Evolutionary conservation across 2,329 filamentous ascomycete genomes (phyloP), one percentile per base, ranked within the genome.

Genomic region (Helotiales sp.): DNA sequence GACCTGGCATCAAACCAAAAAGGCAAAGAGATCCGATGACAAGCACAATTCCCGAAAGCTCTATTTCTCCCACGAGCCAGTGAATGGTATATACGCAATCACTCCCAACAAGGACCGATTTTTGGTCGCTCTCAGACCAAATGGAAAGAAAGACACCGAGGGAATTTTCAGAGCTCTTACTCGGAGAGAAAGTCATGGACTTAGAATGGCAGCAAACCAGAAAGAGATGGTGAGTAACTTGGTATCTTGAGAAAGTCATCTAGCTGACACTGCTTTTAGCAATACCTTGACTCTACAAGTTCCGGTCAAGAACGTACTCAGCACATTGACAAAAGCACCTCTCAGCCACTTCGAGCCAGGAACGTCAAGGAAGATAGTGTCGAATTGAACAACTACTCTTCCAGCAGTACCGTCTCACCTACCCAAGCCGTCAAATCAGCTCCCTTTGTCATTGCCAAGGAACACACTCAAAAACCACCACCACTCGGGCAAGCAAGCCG

Each of bases 11-110:
- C 15, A 34, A 27, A 6, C 49, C 5, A 42, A 19, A 6, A 52
- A 51, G 22, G 5, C 50, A 1, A 42, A 30, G 13, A 31, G n/a
- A n/a, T n/a, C n/a, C 3, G 31, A 53, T n/a, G n/a, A n/a, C n/a
- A n/a, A n/a, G n/a, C n/a, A n/a, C 22, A 46, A 51, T 22, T 3
- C 30, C 10, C 22, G 51, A 12, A 59, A 57, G 36, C 47, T 64
- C 10, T 59, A 61, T 44, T 53, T 54, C 33, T 38, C 46, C 29
- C 27, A 25, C 3, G 31, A 51, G 3, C 65, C 63, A 9, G 53
- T 66, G n/a, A 50, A 48, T 36, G 64, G 64, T 15, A 58, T 66
- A 0, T 66, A 66, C 29, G 30, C 53, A 7, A 29, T 53, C 6
- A 50, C 30, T 9, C n/a, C 54, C 5, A 44, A 57, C 12, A 48